Conservation (phyloP, 164 flowering plant species). For the Chimonanthus salicifolius region DNA sequence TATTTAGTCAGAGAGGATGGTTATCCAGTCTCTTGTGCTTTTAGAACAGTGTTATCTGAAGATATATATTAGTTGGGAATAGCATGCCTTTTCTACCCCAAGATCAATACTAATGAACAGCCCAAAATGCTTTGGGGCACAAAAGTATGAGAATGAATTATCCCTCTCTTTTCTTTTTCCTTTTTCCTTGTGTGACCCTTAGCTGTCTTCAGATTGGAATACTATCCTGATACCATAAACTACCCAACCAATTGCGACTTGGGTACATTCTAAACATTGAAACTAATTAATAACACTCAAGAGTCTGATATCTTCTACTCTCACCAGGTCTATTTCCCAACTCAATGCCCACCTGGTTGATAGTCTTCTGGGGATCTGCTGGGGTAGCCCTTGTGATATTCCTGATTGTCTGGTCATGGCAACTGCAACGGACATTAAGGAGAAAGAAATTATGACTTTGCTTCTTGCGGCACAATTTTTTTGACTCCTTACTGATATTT, state of each 20-base stretch:
- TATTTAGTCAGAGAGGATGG: too few species aligned
- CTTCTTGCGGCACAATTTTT: constrained; percentile 25
- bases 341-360: constrained; percentile 80
- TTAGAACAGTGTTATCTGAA: too few species aligned
- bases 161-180: neutral
- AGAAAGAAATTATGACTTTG: constrained; percentile 49
- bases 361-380: constrained; percentile 56
- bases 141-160: neutral
- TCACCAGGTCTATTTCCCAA: constrained; percentile 74
- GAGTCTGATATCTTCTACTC: neutral
- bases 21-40: too few species aligned
- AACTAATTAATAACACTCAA: neutral
- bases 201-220: too few species aligned
- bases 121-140: neutral
- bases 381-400: constrained; percentile 44
- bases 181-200: too few species aligned
- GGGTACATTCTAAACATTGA: too few species aligned
- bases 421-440: constrained; percentile 42
- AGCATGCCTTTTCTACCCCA: neutral
- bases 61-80: too few species aligned
- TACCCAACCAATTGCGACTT: neutral
- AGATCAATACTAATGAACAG: neutral
- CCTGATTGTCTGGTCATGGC: constrained; percentile 76
- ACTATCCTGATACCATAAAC: too few species aligned
- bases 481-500: constrained; percentile 21